Evolutionary conservation across 2,329 filamentous ascomycete species (phyloP).

Genomic region (Cladosporium cucumerinum): DNA sequence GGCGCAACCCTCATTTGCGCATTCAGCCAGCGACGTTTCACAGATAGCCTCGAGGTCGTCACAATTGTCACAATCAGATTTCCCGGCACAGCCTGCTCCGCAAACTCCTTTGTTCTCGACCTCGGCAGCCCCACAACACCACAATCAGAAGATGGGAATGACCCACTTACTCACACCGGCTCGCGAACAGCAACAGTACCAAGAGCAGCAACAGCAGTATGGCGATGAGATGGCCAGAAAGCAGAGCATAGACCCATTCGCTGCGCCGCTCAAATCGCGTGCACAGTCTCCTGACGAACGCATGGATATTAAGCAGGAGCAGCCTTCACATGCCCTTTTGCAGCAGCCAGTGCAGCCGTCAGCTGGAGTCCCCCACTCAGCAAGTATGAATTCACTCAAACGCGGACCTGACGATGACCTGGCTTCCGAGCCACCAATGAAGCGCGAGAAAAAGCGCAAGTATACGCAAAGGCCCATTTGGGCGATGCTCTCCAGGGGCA

Average conservation of each 20-base stretch:
- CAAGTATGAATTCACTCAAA: constrained; percentile 19
- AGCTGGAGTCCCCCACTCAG: neutral
- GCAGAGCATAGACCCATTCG: constrained; percentile 2
- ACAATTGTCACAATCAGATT: constrained; percentile 11
- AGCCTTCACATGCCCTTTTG: neutral
- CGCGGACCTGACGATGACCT: constrained; percentile 26
- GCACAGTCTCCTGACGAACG: neutral
- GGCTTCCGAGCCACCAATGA: constrained; percentile 26
- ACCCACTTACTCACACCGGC: constrained; percentile 30
- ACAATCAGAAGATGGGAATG: constrained; percentile 31
- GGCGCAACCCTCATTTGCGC: constrained; percentile 20
- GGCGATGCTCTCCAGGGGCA: constrained; percentile 31
- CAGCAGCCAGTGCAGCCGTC: constrained; percentile 10
- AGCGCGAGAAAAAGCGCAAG: constrained; percentile 29
- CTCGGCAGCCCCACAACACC: constrained; percentile 24
- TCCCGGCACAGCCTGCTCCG: constrained; percentile 5
- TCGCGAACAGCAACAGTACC: constrained; percentile 20
- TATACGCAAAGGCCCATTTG: constrained; percentile 33
- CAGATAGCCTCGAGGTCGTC: constrained; percentile 21
- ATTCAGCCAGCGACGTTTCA: constrained; percentile 23
- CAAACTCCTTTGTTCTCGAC: constrained; percentile 16
- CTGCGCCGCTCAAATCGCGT: neutral
- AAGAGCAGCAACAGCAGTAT: constrained; percentile 11
- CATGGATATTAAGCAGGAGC: neutral
- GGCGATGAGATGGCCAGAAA: neutral